Conservation (phyloP, 2,329 filamentous ascomycete species). For the Penicillium sp. region DNA sequence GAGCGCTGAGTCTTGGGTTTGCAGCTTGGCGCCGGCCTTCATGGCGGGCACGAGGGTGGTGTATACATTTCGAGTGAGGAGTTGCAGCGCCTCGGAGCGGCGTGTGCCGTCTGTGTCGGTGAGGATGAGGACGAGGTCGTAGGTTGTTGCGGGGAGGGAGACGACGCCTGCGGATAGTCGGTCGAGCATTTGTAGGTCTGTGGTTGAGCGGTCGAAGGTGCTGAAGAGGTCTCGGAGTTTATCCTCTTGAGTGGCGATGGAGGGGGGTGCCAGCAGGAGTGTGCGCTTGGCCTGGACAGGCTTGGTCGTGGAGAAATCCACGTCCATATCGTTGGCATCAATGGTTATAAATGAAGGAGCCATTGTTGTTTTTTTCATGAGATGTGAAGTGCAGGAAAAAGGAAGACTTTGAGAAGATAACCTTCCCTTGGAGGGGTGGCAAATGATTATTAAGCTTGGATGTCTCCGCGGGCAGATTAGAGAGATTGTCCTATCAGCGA, state of each 20-base stretch:
- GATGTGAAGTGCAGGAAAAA: not conserved
- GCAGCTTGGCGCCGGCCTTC: constrained; percentile 54
- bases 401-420: constrained; percentile 7
- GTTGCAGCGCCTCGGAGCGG: constrained; percentile 52
- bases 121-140: constrained; percentile 76
- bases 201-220: constrained; percentile 62
- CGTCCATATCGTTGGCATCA: constrained; percentile 48
- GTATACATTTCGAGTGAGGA: constrained; percentile 62
- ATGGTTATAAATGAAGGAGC: constrained; percentile 41
- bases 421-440: constrained; percentile 17
- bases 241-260: constrained; percentile 74
- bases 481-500: constrained; percentile 3
- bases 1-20: constrained; percentile 58
- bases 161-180: constrained; percentile 75
- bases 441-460: constrained; percentile 5
- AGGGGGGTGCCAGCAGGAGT: constrained; percentile 81
- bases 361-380: constrained; percentile 11
- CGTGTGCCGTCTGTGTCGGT: constrained; percentile 63
- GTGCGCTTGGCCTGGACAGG: constrained; percentile 45
- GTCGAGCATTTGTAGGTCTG: constrained; percentile 96
- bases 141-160: constrained; percentile 63
- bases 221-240: constrained; percentile 63
- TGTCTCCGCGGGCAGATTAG: not conserved
- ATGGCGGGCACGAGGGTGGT: constrained; percentile 61
- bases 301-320: constrained; percentile 34